These are phyloP conservation scores for Tricholoma sp. DNA, from an alignment of 768 basidiomycete species.

Conservation along the genomic window DNA sequence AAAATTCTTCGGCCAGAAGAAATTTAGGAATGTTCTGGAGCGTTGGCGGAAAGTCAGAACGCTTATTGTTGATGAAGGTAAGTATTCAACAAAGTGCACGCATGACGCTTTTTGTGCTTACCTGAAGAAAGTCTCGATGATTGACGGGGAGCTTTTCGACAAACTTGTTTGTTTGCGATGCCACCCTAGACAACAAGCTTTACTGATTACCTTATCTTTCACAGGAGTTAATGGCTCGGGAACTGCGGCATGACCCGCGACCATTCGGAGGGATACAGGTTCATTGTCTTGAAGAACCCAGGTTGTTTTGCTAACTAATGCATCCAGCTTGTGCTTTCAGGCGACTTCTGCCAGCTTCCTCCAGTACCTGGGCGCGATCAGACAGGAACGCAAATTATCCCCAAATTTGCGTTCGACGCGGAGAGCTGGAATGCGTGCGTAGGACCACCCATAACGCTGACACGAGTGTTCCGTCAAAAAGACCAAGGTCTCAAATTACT, in stretches of 20 bases:
- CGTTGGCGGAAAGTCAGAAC: conserved; percentile 63
- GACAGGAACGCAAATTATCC: conserved; percentile 41
- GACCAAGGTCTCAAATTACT: conserved; percentile 50
- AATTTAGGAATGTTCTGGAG: conserved; percentile 32
- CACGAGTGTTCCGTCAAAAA: conserved; percentile 83
- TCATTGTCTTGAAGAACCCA: background rate
- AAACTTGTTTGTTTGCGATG: conserved; percentile 50
- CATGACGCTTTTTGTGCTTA: background rate
- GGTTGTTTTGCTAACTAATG: background rate
- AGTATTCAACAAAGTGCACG: conserved; percentile 15
- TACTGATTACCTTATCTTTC: conserved; percentile 22
- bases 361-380: conserved; percentile 58
- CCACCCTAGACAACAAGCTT: background rate
- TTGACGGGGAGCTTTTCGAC: conserved; percentile 76
- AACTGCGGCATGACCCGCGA: conserved; percentile 40
- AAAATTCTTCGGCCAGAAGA: conserved; percentile 44
- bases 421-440: conserved; percentile 67
- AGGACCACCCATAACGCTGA: conserved; percentile 47
- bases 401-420: conserved; percentile 78
- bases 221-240: conserved; percentile 60
- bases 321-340: conserved; percentile 71
- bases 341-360: conserved; percentile 90
- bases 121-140: conserved; percentile 78
- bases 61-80: conserved; percentile 85
- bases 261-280: conserved; percentile 92